Evolutionary conservation across 2,329 filamentous ascomycete genomes (phyloP), one percentile per base, ranked within the genome.

Genomic region (Xylariaceae sp.): DNA sequence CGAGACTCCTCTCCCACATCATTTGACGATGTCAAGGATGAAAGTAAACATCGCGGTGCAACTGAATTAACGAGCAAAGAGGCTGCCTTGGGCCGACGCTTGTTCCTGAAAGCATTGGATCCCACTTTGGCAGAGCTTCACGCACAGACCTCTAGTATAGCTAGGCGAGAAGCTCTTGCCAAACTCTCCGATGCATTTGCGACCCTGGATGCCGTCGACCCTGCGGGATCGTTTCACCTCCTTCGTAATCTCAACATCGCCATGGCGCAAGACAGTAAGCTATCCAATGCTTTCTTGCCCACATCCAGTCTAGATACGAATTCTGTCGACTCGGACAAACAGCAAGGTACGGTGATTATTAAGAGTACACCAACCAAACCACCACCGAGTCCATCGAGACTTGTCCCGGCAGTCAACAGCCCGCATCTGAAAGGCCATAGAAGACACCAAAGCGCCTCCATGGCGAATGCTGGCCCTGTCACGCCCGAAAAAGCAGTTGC

Each of bases 181-280:
- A 85, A 86, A 64, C 80, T 97, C 10, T 90, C 90, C 0, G 90
- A 96, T 72, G 92, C 93, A 0, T 95, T 94, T 79, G 88, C 87
- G 3, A 82, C 87, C 10, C 81, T 99, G 37, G 90, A 97, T 72
- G 85, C 89, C 50, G 81, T 93, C 35, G 93, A 99, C 69, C 93
- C 93, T 0, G 93, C 97, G 72, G 92, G 92, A 15, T 85, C 92
- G 47, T 94, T 93, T 68, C 86, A 96, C 65, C 80, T 99, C 13
- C 80, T 99, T 69, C 89, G 87, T 68, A 82, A 85, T 58, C 83
- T 96, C 64, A 81, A 95, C 61, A 82, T 89, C n/a, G 84, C 85
- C 58, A 81, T 95, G 51, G 82, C 88, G 49, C 79, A 82, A 52
- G 89, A 93, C 68, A 78, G 81, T 18, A 90, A 88, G 72, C 79